Evolutionary conservation across 768 basidiomycete genomes (phyloP).

Genomic region (Mrakia gelida): DNA sequence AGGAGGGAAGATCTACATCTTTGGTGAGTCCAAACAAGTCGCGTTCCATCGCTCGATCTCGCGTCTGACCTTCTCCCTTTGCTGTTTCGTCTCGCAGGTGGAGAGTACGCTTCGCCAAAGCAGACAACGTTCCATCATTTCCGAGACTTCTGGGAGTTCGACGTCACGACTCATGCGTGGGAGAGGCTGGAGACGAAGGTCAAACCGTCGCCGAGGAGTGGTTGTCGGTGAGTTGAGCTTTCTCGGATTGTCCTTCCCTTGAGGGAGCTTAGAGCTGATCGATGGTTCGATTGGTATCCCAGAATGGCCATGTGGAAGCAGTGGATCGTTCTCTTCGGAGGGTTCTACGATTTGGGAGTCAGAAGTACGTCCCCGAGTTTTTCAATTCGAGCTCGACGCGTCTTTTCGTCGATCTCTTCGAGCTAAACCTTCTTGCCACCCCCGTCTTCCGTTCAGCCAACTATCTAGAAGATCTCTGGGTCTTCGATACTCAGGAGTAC

Average conservation of each 20-base stretch:
- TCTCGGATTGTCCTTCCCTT: not conserved
- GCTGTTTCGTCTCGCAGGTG: constrained; percentile 50
- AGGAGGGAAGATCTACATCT: constrained; percentile 83
- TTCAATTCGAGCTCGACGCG: not conserved
- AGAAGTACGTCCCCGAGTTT: constrained; percentile 51
- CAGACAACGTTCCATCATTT: constrained; percentile 86
- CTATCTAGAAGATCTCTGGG: constrained; percentile 74
- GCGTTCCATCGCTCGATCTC: not conserved
- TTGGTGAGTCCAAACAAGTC: constrained; percentile 51
- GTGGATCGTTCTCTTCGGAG: constrained; percentile 77
- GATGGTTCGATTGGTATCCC: not conserved
- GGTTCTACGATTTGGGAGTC: constrained; percentile 81
- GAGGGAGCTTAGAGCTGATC: not conserved
- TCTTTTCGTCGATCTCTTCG: not conserved
- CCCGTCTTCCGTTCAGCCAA: constrained; percentile 52
- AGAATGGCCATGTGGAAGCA: constrained; percentile 91
- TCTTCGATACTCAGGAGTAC: constrained; percentile 80
- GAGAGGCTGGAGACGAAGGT: constrained; percentile 82
- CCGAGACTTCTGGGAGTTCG: constrained; percentile 77
- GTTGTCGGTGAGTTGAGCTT: constrained; percentile 58
- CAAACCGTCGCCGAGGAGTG: constrained; percentile 72
- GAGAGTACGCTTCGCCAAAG: constrained; percentile 77
- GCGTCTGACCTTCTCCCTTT: not conserved
- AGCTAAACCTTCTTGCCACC: not conserved
- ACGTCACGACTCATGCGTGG: constrained; percentile 73